Percentiles rank a stretch among this genome's conserved stretches.
Conservation (phyloP, 306 rosid species). For the Abrus pulchellus region DNA sequence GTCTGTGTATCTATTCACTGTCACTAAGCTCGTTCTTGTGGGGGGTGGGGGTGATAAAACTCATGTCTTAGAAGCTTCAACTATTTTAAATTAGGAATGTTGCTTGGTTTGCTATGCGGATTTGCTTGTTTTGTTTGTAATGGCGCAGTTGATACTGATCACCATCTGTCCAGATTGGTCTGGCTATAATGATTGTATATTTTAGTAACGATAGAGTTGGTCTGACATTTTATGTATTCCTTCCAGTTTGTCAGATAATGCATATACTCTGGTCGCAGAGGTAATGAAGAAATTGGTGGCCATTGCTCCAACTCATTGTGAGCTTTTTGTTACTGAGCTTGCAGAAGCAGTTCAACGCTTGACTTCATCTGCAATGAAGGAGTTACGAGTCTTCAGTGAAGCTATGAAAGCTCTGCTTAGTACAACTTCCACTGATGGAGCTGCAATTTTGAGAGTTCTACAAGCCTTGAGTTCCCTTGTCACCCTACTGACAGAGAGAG, state of each 20-base stretch:
- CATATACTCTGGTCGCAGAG: slow-evolving; percentile 87
- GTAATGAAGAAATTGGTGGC: slow-evolving; percentile 97
- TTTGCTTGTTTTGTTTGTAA: slow-evolving; percentile 16
- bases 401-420: slow-evolving; percentile 84
- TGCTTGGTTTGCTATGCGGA: slow-evolving; percentile 15
- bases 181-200: background rate
- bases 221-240: slow-evolving; percentile 48
- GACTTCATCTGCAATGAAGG: slow-evolving; percentile 89
- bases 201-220: slow-evolving; percentile 36
- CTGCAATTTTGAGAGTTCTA: slow-evolving; percentile 95
- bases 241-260: slow-evolving; percentile 90
- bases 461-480: slow-evolving; percentile 97
- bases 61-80: slow-evolving; percentile 16
- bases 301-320: slow-evolving; percentile 89
- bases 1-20: slow-evolving; percentile 23
- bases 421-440: slow-evolving; percentile 87
- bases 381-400: slow-evolving; percentile 80
- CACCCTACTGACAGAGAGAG: slow-evolving; percentile 66
- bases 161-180: slow-evolving; percentile 30
- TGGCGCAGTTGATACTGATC: slow-evolving; percentile 9
- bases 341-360: slow-evolving; percentile 80
- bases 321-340: slow-evolving; percentile 84
- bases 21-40: slow-evolving; percentile 9
- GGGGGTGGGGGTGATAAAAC: slow-evolving; percentile 10
- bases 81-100: slow-evolving; percentile 20